Base-by-base conservation (phyloP, 78 protist genomes). In the Salpingoeca rosetta region DNA sequence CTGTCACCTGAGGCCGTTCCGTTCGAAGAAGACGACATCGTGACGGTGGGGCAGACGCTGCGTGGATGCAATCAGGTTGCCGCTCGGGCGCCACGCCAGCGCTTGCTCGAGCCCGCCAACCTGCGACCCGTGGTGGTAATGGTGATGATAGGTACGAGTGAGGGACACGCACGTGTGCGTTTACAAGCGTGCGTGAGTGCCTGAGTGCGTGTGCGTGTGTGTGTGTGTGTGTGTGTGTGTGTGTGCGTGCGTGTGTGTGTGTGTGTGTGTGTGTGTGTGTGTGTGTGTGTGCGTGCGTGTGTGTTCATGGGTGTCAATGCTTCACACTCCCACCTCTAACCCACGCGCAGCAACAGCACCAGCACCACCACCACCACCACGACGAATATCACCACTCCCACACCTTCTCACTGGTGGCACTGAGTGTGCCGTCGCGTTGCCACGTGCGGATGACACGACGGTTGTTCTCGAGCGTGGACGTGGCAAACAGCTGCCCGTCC, bases 1-100 rank as follows among this genome's bases (percentile, higher is more conserved):
- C n/a, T n/a, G n/a, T n/a, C 17, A 51, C 65, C 81, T 85, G 36
- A 87, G 86, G 38, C 90, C 90, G 43, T 87, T 87, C 1, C 86
- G 80, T 40, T 87, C 90, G 41, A 44, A 76, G 44, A 87, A 87
- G n/a, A 75, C 57, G 72, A 87, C 44, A 37, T 87, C 86, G 85
- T 82, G 74, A 42, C 79, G 79, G 28, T 82, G 39, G 40, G 77
- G 82, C 65, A 24, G 73, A 3, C 57, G 81, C 82, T 87, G 90
- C 36, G 57, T 1, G 28, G 85, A 17, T 0, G 86, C 86, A 81
- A 87, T 56, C 35, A 87, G 44, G 2, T 57, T 7, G 26, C 85
- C 80, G 51, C 3, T 12, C 26, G 85, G 80, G 1, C 56, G 85
- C 85, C 76, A 72, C 28, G 79, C 35, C 3, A 83, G 11, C 3